phyloP scores from a whole-genome alignment of 202 grass and related monocot species.

The Schoenoplectus triqueter region DNA sequence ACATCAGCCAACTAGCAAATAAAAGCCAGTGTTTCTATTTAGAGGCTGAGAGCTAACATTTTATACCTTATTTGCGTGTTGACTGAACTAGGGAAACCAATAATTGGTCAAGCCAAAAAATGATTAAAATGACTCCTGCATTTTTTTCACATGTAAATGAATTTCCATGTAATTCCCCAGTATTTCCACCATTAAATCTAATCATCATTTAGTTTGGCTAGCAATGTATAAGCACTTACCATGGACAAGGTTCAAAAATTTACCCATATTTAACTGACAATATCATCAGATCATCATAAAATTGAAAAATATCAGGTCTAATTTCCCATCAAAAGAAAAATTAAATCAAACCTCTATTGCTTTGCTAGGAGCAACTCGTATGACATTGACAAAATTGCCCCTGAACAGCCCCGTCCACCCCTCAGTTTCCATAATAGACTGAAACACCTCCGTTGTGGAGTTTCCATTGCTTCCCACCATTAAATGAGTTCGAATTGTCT shows the following conservation, averaged over 20 bases:
- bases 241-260: not conserved
- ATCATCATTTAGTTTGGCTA: not conserved
- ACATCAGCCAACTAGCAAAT: not conserved
- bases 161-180: not conserved
- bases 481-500: conserved; percentile 92
- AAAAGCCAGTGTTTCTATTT: not conserved
- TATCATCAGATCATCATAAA: not conserved
- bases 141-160: not conserved
- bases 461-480: conserved; percentile 98
- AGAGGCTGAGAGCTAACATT: conserved; percentile 4
- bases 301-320: not conserved
- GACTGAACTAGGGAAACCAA: not conserved
- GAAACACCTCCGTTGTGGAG: conserved; percentile 66
- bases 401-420: conserved; percentile 88
- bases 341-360: conserved; percentile 77
- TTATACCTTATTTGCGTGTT: not conserved
- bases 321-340: not conserved
- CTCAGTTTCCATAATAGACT: conserved; percentile 78
- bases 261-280: not conserved
- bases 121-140: not conserved
- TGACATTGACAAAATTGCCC: conserved; percentile 94
- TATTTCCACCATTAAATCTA: not conserved
- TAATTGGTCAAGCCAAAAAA: not conserved
- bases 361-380: conserved; percentile 93
- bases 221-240: not conserved